Evolutionary conservation across 164 flowering plant species (phyloP).

Genomic region (Kingdonia uniflora): DNA sequence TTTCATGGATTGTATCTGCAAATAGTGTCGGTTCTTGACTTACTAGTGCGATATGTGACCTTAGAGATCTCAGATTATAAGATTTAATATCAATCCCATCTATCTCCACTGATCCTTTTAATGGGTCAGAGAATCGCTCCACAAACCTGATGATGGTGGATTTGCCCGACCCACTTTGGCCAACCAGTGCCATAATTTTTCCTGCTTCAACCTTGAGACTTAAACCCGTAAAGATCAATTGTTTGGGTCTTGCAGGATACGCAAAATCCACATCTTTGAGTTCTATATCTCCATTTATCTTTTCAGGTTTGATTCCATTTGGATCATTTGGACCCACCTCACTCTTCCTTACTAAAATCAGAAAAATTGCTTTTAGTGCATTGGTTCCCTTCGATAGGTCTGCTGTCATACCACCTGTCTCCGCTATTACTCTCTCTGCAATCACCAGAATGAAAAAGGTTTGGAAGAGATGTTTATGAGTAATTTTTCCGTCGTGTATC

Average conservation of each 20-base stretch:
- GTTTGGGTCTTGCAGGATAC: constrained; percentile 37
- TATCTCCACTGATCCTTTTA: constrained; percentile 21
- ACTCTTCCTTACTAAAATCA: constrained; percentile 14
- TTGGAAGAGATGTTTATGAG: constrained; percentile 16
- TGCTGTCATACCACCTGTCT: constrained; percentile 21
- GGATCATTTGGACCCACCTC: constrained; percentile 21
- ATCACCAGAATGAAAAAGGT: constrained; percentile 18
- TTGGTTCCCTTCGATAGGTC: constrained; percentile 19
- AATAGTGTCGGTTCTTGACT: constrained; percentile 27
- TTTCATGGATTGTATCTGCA: constrained; percentile 38
- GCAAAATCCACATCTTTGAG: constrained; percentile 26
- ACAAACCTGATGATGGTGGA: constrained; percentile 44
- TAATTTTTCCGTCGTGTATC: constrained; percentile 7
- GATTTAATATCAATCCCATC: constrained; percentile 28
- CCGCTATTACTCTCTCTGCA: constrained; percentile 18
- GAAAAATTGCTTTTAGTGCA: constrained; percentile 18
- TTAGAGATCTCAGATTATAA: constrained; percentile 32
- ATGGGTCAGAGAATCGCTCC: constrained; percentile 45
- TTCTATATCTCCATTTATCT: constrained; percentile 23
- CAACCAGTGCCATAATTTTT: constrained; percentile 35
- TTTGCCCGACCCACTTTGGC: constrained; percentile 50
- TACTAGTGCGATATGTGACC: constrained; percentile 30
- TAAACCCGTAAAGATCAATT: constrained; percentile 28
- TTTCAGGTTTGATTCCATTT: constrained; percentile 14
- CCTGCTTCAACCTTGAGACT: constrained; percentile 35